Evolutionary conservation across 805 yeast genomes (phyloP), one percentile per base, ranked within the genome.

Genomic region (Saccharomyces kudriavzevii): DNA sequence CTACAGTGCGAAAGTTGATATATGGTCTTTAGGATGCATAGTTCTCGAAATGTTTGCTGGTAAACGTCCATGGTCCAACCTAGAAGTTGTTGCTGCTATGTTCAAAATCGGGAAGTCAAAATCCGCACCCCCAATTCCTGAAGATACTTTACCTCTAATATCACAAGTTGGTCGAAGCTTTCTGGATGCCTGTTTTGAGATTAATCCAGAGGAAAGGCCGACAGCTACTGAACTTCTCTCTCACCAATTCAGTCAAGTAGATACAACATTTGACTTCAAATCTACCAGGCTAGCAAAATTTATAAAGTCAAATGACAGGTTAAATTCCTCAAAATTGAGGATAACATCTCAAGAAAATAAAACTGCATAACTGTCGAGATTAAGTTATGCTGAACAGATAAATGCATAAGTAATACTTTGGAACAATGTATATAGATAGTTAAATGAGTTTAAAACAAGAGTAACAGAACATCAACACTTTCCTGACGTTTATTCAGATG

Each of bases 41-140:
- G 95, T 94, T 26, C 69, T 94, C 51, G 99, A 94, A 69, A 94
- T 94, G 98, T 90, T 87, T 76, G 97, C 97, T 0, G 99, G 98
- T 1, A 82, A 90, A 60, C 75, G 99, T 54, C 99, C 99, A 0
- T 94, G 99, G 99, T 88, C 96, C 1, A 89, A 94, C 56, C 84
- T 87, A 59, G 98, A 92, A 48, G 96, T 92, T 14, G 88, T 91
- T 24, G 94, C 96, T 48, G 99, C 97, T 2, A 88, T 94, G 78
- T 86, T 88, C 69, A 88, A 90, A 71, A 76, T 77, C 49, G 98
- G 98, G 4, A 86, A 86, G 56, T 81, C 90, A 28, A 86, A 89
- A 64, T 78, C 84, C 50, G 95, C 97, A 0, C 99, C 99, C 2
- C 99, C 99, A 0, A 90, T 95, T 49, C 96, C 97, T 0, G 91